A percentile compares a stretch with the other conserved stretches of the same genome.
Evolutionary conservation across 176 grass and related monocot genomes (phyloP).

Genomic region (Bonia amplexicaulis): DNA sequence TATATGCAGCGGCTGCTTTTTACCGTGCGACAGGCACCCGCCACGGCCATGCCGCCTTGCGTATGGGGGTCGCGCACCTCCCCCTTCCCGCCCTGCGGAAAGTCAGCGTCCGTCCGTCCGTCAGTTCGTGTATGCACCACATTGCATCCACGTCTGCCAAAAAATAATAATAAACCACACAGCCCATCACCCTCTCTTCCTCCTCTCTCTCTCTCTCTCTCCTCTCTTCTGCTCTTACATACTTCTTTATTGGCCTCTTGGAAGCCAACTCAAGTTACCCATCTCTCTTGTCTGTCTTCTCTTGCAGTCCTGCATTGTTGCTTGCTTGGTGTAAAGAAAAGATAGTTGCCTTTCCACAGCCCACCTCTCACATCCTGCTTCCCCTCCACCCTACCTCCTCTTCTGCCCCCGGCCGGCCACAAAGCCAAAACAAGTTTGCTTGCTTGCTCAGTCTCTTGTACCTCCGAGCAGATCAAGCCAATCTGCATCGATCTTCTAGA

Average conservation of each 20-base stretch:
- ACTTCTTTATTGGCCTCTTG: slow-evolving; percentile 63
- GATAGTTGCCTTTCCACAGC: slow-evolving; percentile 21
- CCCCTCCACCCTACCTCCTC: slow-evolving; percentile 54
- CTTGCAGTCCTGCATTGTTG: background rate
- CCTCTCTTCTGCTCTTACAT: slow-evolving; percentile 21
- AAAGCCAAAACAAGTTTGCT: slow-evolving; percentile 21
- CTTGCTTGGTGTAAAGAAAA: slow-evolving; percentile 59
- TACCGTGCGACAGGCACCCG: slow-evolving; percentile 40
- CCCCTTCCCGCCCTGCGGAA: slow-evolving; percentile 15
- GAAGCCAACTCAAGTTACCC: slow-evolving; percentile 57
- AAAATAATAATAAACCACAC: slow-evolving; percentile 23
- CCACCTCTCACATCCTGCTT: slow-evolving; percentile 57
- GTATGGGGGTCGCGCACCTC: slow-evolving; percentile 49
- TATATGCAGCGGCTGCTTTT: background rate
- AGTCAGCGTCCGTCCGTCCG: slow-evolving; percentile 50
- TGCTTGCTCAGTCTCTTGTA: slow-evolving; percentile 2
- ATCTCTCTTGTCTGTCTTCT: background rate
- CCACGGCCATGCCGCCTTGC: slow-evolving; percentile 55
- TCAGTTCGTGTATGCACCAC: background rate
- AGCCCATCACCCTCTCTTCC: slow-evolving; percentile 16
- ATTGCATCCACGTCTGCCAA: background rate
- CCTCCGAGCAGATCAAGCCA: slow-evolving; percentile 33
- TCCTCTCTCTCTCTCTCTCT: background rate
- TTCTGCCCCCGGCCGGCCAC: slow-evolving; percentile 34
- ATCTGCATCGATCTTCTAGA: background rate